A percentile compares a stretch with the other conserved stretches of the same genome.
Conservation (phyloP, 2,329 filamentous ascomycete species). For the Diaporthe sp. region DNA sequence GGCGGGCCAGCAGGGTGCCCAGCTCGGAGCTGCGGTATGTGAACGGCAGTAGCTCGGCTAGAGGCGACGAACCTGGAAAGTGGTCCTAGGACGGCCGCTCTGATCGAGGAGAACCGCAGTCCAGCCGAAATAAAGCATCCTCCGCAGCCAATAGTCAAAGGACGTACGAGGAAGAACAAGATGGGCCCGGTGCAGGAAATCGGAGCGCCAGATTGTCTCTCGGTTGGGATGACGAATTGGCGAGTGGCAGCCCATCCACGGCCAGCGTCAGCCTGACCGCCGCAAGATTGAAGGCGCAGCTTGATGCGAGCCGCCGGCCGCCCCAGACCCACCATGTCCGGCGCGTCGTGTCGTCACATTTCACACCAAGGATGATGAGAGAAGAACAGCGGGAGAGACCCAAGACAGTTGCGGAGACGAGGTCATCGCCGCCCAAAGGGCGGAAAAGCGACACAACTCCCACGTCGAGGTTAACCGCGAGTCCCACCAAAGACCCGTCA, state of each 20-base stretch:
- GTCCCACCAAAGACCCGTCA: background rate
- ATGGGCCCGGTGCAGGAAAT: background rate
- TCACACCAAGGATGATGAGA: slow-evolving; percentile 3
- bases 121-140: background rate
- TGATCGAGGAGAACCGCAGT: background rate
- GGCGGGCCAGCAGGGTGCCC: slow-evolving; percentile 37
- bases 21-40: slow-evolving; percentile 37
- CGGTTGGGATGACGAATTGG: background rate
- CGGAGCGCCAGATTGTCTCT: background rate
- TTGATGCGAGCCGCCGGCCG: slow-evolving; percentile 34
- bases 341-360: slow-evolving; percentile 13
- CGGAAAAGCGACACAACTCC: background rate
- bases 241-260: background rate
- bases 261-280: background rate
- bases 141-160: background rate
- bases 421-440: background rate
- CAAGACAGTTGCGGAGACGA: slow-evolving; percentile 13
- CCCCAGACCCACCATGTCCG: background rate
- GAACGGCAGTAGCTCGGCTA: slow-evolving; percentile 31
- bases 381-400: slow-evolving; percentile 15
- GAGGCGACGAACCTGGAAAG: slow-evolving; percentile 34
- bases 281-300: slow-evolving; percentile 35
- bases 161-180: background rate
- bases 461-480: background rate
- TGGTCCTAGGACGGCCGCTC: slow-evolving; percentile 37